Evolutionary conservation across 208 protist genomes (phyloP).

Genomic region (Crithidia brevicula): DNA sequence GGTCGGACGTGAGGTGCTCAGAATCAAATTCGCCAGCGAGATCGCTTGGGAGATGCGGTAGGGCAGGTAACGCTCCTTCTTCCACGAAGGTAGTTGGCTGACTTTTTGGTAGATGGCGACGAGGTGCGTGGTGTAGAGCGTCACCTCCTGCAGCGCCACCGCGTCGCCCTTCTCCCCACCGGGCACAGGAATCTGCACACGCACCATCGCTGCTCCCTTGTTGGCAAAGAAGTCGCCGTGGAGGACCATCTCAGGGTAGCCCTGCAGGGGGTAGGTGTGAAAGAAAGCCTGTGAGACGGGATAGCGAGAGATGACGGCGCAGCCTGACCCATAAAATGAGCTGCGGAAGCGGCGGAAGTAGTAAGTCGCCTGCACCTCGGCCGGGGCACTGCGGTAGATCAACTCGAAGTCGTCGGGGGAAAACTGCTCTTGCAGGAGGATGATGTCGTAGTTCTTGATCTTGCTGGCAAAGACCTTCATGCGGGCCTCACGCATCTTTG

Average conservation of each 20-base stretch:
- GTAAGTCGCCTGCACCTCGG: conserved; percentile 45
- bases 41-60: conserved; percentile 83
- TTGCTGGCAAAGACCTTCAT: conserved; percentile 84
- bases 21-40: conserved; percentile 78
- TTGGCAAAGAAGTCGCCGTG: conserved; percentile 92
- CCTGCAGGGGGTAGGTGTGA: conserved; percentile 81
- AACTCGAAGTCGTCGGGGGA: conserved; percentile 70
- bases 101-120: conserved; percentile 83
- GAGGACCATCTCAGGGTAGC: conserved; percentile 82
- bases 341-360: conserved; percentile 82
- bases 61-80: conserved; percentile 79
- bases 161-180: conserved; percentile 15
- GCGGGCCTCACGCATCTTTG: conserved; percentile 68
- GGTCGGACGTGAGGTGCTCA: conserved; percentile 64
- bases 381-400: conserved; percentile 49
- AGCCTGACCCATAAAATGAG: conserved; percentile 87
- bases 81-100: conserved; percentile 55
- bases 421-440: conserved; percentile 90
- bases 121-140: conserved; percentile 84
- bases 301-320: conserved; percentile 85
- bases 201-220: conserved; percentile 79
- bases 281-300: conserved; percentile 81
- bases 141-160: conserved; percentile 51
- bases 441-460: conserved; percentile 80
- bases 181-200: conserved; percentile 62